Conservation (phyloP, 768 basidiomycete species). For the Boletus edulis region DNA sequence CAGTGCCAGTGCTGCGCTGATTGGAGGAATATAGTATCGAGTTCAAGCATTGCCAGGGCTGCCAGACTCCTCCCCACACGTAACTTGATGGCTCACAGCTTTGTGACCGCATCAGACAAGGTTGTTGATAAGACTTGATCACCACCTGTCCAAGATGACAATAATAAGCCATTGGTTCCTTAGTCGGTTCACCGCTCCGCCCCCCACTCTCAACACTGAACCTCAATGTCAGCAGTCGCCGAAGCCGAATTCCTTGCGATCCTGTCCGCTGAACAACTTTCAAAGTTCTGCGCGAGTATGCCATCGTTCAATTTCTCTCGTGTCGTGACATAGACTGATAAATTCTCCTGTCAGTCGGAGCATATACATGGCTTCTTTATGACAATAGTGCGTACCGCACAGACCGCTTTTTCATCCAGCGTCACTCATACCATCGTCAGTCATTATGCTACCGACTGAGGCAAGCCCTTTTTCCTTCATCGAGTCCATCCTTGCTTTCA, state of each 20-base stretch:
- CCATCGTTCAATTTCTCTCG: background rate
- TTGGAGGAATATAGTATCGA: too few relatives aligned
- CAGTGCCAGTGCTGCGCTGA: too few relatives aligned
- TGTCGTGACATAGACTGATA: background rate
- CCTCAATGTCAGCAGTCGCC: background rate
- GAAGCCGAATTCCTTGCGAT: background rate
- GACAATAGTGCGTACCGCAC: background rate
- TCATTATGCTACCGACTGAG: background rate
- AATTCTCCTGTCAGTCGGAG: background rate
- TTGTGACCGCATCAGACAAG: too few relatives aligned
- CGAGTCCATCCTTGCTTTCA: background rate
- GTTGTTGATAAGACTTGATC: too few relatives aligned
- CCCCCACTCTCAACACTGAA: background rate
- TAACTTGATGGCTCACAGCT: too few relatives aligned
- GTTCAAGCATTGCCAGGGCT: too few relatives aligned
- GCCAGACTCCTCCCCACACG: too few relatives aligned
- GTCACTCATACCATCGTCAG: background rate
- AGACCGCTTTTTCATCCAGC: background rate
- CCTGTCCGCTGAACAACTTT: background rate
- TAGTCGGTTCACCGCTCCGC: background rate
- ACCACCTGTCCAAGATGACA: background rate
- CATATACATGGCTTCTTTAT: background rate
- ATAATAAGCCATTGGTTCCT: background rate
- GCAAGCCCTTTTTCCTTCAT: background rate
- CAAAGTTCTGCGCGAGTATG: background rate